Base-by-base conservation (phyloP, 2,329 filamentous ascomycete species). In the Stachybotrys elegans region DNA sequence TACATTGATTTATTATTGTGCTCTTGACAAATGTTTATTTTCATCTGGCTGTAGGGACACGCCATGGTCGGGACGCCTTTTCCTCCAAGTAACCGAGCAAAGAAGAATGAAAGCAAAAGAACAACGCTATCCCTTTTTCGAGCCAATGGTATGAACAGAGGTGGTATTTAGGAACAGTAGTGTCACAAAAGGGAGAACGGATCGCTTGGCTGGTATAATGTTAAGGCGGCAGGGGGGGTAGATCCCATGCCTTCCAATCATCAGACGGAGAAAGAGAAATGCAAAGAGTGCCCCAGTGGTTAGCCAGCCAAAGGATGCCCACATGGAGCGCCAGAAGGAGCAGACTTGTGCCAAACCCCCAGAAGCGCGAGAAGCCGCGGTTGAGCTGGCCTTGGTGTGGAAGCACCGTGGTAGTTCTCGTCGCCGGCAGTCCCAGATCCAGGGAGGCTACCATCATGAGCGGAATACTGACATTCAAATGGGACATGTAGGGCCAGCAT, bases 401-500 rank as follows among this genome's bases (percentile, higher is more conserved):
- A 21, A 50, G 45, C 22, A 48, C 22, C 32, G 34, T 38, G 11
- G 36, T 43, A 35, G 36, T 48, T 20, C 41, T 45, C 17, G 47
- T 38, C 35, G 34, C 54, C 4, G 71, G 63, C 25, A 74, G 52
- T 19, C 67, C 72, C n/a, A 83, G 60, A 45, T 91, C 88, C 12
- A 89, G 54, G 1, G 77, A 79, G 8, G 88, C 88, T 7, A 92
- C 61, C 4, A 76, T 64, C 5, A 94, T 66, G 2, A 95, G 68
- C 4, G 85, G 81, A 51, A 84, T 82, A 5, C 81, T 72, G 5
- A 90, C 65, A 61, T 77, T 77, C 6, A 79, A 69, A 36, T 76
- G 83, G n/a, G 79, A 73, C 35, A 81, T 80, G 45, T 83, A 82
- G 0, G 89, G 89, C 59, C 80, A 81, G 61, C 90, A 95, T 1